Evolutionary conservation across 2,329 filamentous ascomycete species (phyloP).

Genomic region (Biscogniauxia mediterranea): DNA sequence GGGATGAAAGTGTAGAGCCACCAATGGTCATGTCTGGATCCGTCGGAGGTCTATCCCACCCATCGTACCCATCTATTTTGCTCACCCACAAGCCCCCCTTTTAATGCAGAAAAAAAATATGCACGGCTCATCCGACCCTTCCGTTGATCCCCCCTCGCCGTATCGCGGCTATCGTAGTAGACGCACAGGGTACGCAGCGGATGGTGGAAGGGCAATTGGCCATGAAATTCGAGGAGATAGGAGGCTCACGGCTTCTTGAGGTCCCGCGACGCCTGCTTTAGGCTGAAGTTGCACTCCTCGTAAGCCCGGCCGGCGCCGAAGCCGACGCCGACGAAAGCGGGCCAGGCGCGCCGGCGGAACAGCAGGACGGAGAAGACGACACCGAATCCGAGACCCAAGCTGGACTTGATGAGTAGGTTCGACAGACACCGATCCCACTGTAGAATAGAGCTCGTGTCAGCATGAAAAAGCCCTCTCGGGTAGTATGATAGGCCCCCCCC

Average conservation of each 20-base stretch:
- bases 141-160: not conserved
- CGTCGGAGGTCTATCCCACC: constrained; percentile 1
- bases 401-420: constrained; percentile 94
- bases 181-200: not conserved
- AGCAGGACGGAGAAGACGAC: constrained; percentile 97
- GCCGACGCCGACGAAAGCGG: constrained; percentile 88
- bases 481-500: too few relatives aligned
- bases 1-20: not conserved
- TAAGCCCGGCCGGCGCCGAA: constrained; percentile 96
- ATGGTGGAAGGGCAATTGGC: not conserved
- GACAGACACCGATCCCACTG: constrained; percentile 99
- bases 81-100: not conserved
- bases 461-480: not conserved
- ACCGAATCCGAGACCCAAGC: constrained; percentile 93
- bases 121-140: not conserved
- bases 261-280: constrained; percentile 60
- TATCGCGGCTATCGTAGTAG: not conserved
- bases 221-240: not conserved
- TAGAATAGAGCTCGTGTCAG: constrained; percentile 1
- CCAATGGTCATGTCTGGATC: too few relatives aligned
- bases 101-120: not conserved
- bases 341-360: constrained; percentile 98
- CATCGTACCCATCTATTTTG: not conserved
- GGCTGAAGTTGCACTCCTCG: constrained; percentile 91
- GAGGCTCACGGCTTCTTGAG: constrained; percentile 51